Evolutionary conservation across 2,329 filamentous ascomycete species (phyloP), one percentile per base, ranked within the genome.

Genomic region (Beauveria pseudobassiana): DNA sequence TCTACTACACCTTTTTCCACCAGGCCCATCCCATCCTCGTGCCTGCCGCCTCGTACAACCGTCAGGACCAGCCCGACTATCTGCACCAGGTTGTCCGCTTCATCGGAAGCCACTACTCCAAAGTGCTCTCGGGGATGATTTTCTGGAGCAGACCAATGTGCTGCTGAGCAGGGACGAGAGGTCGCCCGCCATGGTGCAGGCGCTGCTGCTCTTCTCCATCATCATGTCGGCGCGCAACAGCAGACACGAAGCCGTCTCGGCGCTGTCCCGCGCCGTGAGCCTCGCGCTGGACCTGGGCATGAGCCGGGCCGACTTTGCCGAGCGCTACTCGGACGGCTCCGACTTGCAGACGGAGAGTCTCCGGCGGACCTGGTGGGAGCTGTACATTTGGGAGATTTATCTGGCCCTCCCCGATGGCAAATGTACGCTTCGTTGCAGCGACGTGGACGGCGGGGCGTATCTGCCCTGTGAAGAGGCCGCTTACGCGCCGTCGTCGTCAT

Each of bases 21-120:
- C 52, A 42, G 20, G 34, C 52, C 14, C 52, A 54, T 42, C 52
- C 52, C 10, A 54, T 54, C 8, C 52, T 54, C 8, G 52, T 43
- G 12, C 52, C 52, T 5, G 52, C 52, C 5, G 34, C 52, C 6
- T 43, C 16, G 10, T 54, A 43, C 20, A n/a, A n/a, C 20, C 20
- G 52, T 30, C 34, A 43, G 1, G 20, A 42, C 2, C 18, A 54
- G 20, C 52, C 52, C 52, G 52, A 54, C 38, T 43, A 54, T 38
- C 28, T 54, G 38, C 34, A 54, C 22, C 52, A 54, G 8, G 52
- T 54, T 4, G 52, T 54, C 9, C 52, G 52, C 1, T 54, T 54
- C 52, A 54, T 54, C 52, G 52, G 52, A 8, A 54, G 52, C 52
- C 52, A 54, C 52, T 43, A 54, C 38, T 54, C 52, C 6, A 54